These are phyloP conservation scores for Fusarium abutilonis DNA, from an alignment of 2,329 filamentous ascomycete genomes.

Conservation along the genomic window DNA sequence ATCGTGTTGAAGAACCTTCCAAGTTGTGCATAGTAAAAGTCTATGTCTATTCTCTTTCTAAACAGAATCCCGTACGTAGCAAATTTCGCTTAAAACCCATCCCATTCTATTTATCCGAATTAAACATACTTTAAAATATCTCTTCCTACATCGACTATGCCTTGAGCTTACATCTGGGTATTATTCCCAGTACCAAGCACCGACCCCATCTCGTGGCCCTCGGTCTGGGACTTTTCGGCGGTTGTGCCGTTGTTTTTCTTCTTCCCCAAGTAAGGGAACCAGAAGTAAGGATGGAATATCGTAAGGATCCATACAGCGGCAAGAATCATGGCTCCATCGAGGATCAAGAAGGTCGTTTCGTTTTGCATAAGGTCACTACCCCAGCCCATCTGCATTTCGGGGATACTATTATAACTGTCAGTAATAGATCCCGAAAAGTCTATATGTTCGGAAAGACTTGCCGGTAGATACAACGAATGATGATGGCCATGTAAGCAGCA, in stretches of 20 bases:
- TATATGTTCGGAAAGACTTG: background rate
- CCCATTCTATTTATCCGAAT: no score
- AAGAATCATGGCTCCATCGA: slow-evolving; percentile 36
- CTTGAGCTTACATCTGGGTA: background rate
- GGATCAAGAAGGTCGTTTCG: slow-evolving; percentile 34
- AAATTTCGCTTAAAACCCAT: no score
- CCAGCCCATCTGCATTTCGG: slow-evolving; percentile 40
- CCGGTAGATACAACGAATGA: slow-evolving; percentile 38
- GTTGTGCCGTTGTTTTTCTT: slow-evolving; percentile 5
- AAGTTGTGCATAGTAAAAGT: no score
- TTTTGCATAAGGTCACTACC: slow-evolving; percentile 37
- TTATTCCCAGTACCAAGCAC: background rate
- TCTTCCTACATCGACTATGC: no score
- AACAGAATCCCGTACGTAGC: no score
- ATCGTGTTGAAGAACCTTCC: no score
- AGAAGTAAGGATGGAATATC: slow-evolving; percentile 33
- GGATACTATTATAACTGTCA: slow-evolving; percentile 17
- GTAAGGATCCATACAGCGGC: slow-evolving; percentile 31
- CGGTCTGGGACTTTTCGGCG: slow-evolving; percentile 1
- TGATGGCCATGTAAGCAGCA: slow-evolving; percentile 28
- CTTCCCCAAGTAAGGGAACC: slow-evolving; percentile 25
- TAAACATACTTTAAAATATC: no score
- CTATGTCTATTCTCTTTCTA: no score
- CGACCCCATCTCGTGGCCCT: background rate
- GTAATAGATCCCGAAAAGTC: background rate